Evolutionary conservation across 768 basidiomycete genomes (phyloP), one percentile per base, ranked within the genome.

Genomic region (Phlebiopsis flavidoalba): DNA sequence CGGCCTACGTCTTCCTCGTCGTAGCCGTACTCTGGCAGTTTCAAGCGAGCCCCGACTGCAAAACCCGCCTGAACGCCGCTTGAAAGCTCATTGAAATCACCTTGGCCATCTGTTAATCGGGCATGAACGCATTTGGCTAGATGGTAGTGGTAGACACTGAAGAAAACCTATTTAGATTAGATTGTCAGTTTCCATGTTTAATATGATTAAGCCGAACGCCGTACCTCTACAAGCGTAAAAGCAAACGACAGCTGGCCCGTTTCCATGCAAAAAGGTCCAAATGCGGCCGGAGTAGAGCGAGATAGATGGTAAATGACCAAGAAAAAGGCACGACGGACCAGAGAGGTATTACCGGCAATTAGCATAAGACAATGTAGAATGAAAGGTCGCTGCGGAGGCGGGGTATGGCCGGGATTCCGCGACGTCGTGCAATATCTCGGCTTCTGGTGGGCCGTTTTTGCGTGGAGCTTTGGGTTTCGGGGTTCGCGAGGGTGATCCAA

Each of bases 21-120:
- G 60, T 76, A 78, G 15, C 79, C 77, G 59, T 82, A 75, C 46
- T 77, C 76, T 2, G 82, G 79, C 14, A 85, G 76, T 60, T 75
- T 67, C n/a, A n/a, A 0, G 85, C 80, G 17, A 92, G 79, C 12
- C 90, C 90, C 3, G 83, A 72, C 67, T 86, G 86, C 40, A 91
- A 75, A 37, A 89, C 76, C 59, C 91, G 85, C 46, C 72, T 72
- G 67, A 85, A 85, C 24, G 84, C 81, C 0, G 79, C 69, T 60
- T 80, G 83, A 12, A n/a, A 91, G 82, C 62, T 90, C 85, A 22
- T 69, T 69, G 8, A 80, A 66, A 63, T 85, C 78, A n/a, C 79
- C 76, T 26, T 79, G 72, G 35, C 74, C 70, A 60, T 68, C 72
- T 17, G 78, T 79, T 47, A 80, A 75, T 14, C 79, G 80, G 3